These are phyloP conservation scores for Drechslerella stenobrocha DNA, from an alignment of 2,329 filamentous ascomycete species.

Conservation along the genomic window DNA sequence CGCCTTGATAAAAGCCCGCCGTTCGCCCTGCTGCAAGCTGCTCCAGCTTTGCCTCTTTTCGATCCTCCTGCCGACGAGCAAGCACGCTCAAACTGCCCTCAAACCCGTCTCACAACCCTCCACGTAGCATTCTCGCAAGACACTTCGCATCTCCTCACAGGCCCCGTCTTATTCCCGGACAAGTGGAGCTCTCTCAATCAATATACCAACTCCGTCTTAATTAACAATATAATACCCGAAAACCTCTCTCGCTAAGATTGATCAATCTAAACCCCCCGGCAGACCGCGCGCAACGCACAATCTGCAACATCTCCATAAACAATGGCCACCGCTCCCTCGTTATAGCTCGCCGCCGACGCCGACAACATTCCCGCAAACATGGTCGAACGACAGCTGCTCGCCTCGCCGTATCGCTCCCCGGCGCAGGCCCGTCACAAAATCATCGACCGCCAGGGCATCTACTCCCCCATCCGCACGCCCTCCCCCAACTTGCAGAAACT, in stretches of 20 bases:
- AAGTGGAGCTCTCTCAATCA: no score
- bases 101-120: no score
- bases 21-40: background rate
- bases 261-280: slow-evolving; percentile 14
- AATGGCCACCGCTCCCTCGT: slow-evolving; percentile 34
- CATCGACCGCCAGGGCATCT: slow-evolving; percentile 30
- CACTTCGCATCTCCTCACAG: background rate
- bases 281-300: slow-evolving; percentile 40
- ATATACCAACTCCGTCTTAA: no score
- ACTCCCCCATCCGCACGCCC: slow-evolving; percentile 38
- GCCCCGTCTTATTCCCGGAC: background rate
- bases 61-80: slow-evolving; percentile 3
- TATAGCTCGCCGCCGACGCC: slow-evolving; percentile 29
- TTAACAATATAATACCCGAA: no score
- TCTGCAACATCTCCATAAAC: slow-evolving; percentile 39
- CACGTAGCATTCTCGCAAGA: no score
- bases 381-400: slow-evolving; percentile 41
- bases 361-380: slow-evolving; percentile 25
- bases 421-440: slow-evolving; percentile 22
- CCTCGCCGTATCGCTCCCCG: slow-evolving; percentile 41
- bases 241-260: slow-evolving; percentile 31
- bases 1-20: background rate
- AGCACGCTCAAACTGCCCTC: background rate
- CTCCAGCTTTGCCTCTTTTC: background rate
- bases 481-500: slow-evolving; percentile 30